Conservation (phyloP, 2,329 filamentous ascomycete species). For the Fusarium papillatum region DNA sequence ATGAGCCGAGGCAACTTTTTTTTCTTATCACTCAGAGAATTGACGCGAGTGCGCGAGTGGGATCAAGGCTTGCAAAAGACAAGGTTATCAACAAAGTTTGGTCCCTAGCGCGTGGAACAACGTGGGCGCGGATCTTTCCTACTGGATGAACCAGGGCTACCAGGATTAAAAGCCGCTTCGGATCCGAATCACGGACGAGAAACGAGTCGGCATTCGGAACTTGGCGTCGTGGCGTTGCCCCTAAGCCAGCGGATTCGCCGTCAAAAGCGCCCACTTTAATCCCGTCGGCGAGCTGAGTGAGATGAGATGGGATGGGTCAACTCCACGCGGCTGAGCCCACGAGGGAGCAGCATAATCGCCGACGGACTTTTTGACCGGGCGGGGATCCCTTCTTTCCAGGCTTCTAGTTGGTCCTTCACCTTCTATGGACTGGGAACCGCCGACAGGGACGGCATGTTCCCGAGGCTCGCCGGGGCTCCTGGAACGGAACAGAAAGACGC, state of each 20-base stretch:
- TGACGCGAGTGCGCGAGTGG: not conserved
- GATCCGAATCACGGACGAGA: constrained; percentile 26
- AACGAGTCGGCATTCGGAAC: not conserved
- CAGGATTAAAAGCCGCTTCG: constrained; percentile 7
- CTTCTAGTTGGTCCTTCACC: constrained; percentile 1
- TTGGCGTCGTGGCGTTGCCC: constrained; percentile 1
- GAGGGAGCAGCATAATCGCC: constrained; percentile 19
- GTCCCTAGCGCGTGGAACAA: not conserved
- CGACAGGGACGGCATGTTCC: constrained; percentile 3
- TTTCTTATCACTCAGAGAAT: not conserved
- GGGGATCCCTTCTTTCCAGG: not conserved
- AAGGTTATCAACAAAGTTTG: not conserved
- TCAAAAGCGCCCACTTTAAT: not conserved
- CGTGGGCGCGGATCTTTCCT: not conserved
- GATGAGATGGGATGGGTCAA: not conserved
- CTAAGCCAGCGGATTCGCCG: not conserved
- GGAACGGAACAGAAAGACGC: constrained; percentile 11
- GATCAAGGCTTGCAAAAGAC: not conserved
- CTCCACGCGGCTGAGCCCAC: not conserved
- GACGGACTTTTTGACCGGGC: constrained; percentile 26
- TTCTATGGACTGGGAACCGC: constrained; percentile 8
- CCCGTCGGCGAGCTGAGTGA: constrained; percentile 6
- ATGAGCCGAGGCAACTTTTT: not conserved
- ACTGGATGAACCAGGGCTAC: not conserved
- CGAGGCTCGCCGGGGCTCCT: not conserved